phyloP scores from a whole-genome alignment of 2,329 filamentous ascomycete genomes.

The Aspergillus puulaauensis region DNA sequence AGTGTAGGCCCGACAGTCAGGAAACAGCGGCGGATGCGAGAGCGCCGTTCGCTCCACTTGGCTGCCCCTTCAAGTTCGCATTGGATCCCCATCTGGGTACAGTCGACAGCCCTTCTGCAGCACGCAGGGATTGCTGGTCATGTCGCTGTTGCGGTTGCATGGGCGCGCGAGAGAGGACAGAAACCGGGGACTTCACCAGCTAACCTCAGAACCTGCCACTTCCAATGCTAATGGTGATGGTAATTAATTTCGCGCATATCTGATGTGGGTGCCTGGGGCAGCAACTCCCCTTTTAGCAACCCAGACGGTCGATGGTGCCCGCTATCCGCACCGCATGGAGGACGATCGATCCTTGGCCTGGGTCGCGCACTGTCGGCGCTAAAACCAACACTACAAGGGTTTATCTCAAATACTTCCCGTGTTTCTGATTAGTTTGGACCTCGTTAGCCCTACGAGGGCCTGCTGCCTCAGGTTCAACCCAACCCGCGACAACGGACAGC shows the following conservation, averaged over 20 bases:
- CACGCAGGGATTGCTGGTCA: constrained; percentile 13
- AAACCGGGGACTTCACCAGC: too few relatives aligned
- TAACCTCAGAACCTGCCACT: too few relatives aligned
- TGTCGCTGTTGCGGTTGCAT: too few relatives aligned
- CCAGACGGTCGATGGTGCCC: too few relatives aligned
- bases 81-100: background rate
- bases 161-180: too few relatives aligned
- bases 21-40: constrained; percentile 36
- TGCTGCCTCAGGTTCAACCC: too few relatives aligned
- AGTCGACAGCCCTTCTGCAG: constrained; percentile 4
- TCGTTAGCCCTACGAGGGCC: too few relatives aligned
- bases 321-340: too few relatives aligned
- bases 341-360: constrained; percentile 16
- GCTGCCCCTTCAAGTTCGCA: background rate
- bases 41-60: constrained; percentile 34
- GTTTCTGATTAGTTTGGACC: constrained; percentile 26
- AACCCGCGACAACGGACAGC: constrained; percentile 13
- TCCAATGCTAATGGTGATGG: too few relatives aligned
- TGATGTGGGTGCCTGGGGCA: too few relatives aligned
- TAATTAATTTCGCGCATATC: too few relatives aligned
- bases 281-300: too few relatives aligned
- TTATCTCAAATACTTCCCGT: constrained; percentile 36
- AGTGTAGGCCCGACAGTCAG: constrained; percentile 36
- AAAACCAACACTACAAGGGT: constrained; percentile 14
- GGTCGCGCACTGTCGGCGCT: constrained; percentile 17